Base-by-base conservation (phyloP, 75 land plant species). In the Adiantum capillusveneris region DNA sequence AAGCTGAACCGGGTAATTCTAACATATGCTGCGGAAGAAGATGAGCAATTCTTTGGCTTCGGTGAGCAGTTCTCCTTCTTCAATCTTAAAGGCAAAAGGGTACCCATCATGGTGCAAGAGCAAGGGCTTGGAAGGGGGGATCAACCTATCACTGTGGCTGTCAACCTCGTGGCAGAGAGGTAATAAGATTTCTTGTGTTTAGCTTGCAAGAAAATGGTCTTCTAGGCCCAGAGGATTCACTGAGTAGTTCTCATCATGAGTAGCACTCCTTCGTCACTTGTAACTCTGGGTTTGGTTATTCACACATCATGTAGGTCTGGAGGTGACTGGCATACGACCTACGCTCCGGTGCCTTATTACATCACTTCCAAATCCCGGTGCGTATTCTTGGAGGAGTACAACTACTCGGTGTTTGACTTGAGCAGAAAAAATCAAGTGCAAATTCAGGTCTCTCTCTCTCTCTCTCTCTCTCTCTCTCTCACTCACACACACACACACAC, bases 91-190 rank as follows among this genome's bases (percentile, higher is more conserved):
- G 97, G 97, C 6, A 81, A 58, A 31, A 79, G 82, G 58, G 93
- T 91, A 19, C 97, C 97, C 13, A 91, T 87, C 31, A 62, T 92
- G 43, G 97, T 92, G 30, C 97, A 92, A 67, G 97, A 92, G 50
- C 97, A 92, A 57, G 97, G 97, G 0, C 71, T 92, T 46, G 97
- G 97, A 27, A 82, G 97, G 59, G 97, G 97, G 1, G 97, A 92
- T 69, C 97, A 92, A 52, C 97, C 97, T 20, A 82, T 92, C 48
- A 92, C 97, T 7, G 79, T 84, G 53, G 86, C 86, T 16, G 88
- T 83, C 13, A 92, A 92, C 67, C 64, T 92, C 61, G 78, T 92
- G 30, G 77, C 94, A 31, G 78, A 92, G 65, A 87, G 97, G 97
- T 92, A 53, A 22, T 2, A 5, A 46, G 21, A 6, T 46, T 17